Evolutionary conservation across 1,139 yeast genomes (phyloP), one percentile per base, ranked within the genome.

Genomic region (Taiozyma sp.): DNA sequence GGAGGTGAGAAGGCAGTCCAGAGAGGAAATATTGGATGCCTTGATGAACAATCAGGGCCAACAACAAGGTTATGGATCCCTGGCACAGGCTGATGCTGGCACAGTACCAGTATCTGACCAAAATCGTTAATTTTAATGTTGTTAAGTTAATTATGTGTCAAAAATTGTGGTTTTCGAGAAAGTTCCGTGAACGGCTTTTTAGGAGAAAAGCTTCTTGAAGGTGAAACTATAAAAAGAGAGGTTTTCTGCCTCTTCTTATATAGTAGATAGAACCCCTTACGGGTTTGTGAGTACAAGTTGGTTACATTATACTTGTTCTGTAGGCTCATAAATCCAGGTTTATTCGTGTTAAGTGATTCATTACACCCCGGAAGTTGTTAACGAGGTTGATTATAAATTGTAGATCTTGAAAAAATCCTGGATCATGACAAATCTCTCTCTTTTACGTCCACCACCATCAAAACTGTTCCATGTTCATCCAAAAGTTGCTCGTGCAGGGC

Each of bases 391-490:
- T 19, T 19, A 19, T 19, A 19, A 19, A 19, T 19, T 3, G 19
- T 19, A 19, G 19, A 19, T 19, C 19, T n/a, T n/a, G n/a, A n/a
- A 28, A 28, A 30, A 30, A n/a, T 32, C 19, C 9, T 19, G 35
- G 14, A 14, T 6, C 16, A 30, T 14, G 19, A 32, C 16, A 32
- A 32, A 32, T 6, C 14, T 32, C 35, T 32, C 35, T 32, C 35
- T 32, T n/a, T 32, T n/a, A 6, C 35, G 4, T 32, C 14, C 35
- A 32, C 3, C 35, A 9, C n/a, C 34, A 13, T 11, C 35, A n/a
- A n/a, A 32, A n/a, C 35, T 8, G 9, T 14, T 8, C 16, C 19
- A 56, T 57, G 61, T 53, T 53, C 47, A 40, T 57, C 5, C 49
- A 50, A 16, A 39, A 53, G 14, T 41, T 50, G 34, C 37, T 57